These are phyloP conservation scores for Aureobasidium sp. DNA, from an alignment of 2,329 filamentous ascomycete species.

Conservation along the genomic window DNA sequence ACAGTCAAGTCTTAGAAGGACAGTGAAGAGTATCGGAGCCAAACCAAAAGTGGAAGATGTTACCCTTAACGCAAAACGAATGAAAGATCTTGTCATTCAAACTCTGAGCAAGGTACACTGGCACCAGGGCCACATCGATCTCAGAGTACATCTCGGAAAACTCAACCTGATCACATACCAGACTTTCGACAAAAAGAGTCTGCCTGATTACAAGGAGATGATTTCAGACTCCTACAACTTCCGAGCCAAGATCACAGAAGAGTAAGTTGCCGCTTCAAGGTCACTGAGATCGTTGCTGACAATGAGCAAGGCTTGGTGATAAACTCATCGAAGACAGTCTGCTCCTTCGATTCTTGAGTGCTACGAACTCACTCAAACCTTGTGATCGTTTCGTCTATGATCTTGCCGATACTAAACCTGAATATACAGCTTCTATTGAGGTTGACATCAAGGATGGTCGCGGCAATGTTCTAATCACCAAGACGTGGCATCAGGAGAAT, in stretches of 20 bases:
- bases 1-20: not conserved
- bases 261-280: slow-evolving; percentile 20
- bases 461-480: slow-evolving; percentile 20
- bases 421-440: slow-evolving; percentile 24
- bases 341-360: slow-evolving; percentile 18
- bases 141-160: slow-evolving; percentile 30
- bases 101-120: slow-evolving; percentile 26
- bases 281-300: slow-evolving; percentile 13
- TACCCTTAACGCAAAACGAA: not conserved
- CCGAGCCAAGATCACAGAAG: slow-evolving; percentile 23
- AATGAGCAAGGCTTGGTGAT: slow-evolving; percentile 23
- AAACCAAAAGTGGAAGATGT: not conserved
- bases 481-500: slow-evolving; percentile 20
- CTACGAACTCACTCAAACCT: slow-evolving; percentile 21
- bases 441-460: slow-evolving; percentile 20
- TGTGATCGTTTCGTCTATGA: slow-evolving; percentile 16
- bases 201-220: slow-evolving; percentile 28
- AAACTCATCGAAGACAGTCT: slow-evolving; percentile 17
- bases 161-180: slow-evolving; percentile 24
- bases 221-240: slow-evolving; percentile 23
- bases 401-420: slow-evolving; percentile 23
- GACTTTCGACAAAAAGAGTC: slow-evolving; percentile 12
- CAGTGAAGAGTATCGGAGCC: not conserved
- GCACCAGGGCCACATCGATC: slow-evolving; percentile 26
- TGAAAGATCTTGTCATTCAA: slow-evolving; percentile 18